Base-by-base conservation (phyloP, 2,329 filamentous ascomycete genomes). In the Verticillium zaregamsianum region DNA sequence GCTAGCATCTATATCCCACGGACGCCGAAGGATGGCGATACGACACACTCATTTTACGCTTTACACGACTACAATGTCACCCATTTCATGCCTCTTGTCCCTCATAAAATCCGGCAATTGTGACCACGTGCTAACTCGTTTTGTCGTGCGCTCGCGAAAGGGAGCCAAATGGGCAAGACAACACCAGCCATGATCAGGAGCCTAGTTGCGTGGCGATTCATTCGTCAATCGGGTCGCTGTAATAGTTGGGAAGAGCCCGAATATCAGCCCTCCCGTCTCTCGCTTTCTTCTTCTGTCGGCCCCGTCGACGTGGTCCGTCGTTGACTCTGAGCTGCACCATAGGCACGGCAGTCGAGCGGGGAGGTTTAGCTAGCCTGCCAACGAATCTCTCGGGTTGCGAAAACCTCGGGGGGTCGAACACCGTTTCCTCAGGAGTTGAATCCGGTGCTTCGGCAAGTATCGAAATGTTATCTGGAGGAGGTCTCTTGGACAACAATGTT, bases 171-270 rank as follows among this genome's bases (percentile, higher is more conserved):
- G 28, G 28, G 4, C 28, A 28, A 28, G 4, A 28, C 4, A 5
- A 28, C 6, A 28, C 28, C 28, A 28, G 4, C 28, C 25, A 25
- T 25, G 25, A 25, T 25, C 25, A 25, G 25, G 25, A 25, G 5
- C 3, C 28, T 28, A 28, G 28, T 6, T 28, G 5, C 11, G 33
- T 35, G 9, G 20, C 9, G 17, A 17, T 59, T 61, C 57, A 66
- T 8, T 35, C 63, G n/a, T 65, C 64, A 15, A 66, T 66, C 2
- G 63, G 64, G 20, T 66, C 64, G 3, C 60, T 61, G 9, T 63
- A 45, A 12, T 65, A 60, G 23, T 66, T 55, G 2, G 61, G 63
- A 15, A 66, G 20, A 12, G 54, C 61, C 11, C 61, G 55, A 7
- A 66, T 66, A 14, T 63, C 54, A 12, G 61, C 58, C 20, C 64